A percentile compares a stretch with the other conserved stretches of the same genome.
phyloP scores from a whole-genome alignment of 257 asterid genomes.

The Penstemon davidsonii region DNA sequence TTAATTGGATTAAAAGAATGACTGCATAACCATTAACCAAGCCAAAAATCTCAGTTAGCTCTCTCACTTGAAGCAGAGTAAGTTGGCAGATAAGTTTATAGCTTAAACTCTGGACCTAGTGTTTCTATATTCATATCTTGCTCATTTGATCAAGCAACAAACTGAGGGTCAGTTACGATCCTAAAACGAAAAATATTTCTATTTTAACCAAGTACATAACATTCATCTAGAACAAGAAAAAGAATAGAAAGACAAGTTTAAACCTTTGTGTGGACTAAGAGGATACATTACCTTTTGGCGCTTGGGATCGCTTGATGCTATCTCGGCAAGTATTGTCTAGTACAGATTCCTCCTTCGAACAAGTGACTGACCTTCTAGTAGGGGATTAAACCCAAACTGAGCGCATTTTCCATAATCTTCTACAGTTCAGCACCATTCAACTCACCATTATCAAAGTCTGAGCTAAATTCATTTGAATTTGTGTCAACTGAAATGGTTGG shows the following conservation, averaged over 20 bases:
- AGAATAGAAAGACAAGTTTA: too few relatives aligned
- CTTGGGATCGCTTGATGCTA: slow-evolving; percentile 67
- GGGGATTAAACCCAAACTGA: too few relatives aligned
- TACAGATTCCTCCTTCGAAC: too few relatives aligned
- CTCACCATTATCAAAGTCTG: slow-evolving; percentile 77
- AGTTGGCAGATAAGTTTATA: slow-evolving; percentile 72
- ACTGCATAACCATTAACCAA: background rate
- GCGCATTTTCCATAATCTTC: slow-evolving; percentile 67
- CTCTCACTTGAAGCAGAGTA: slow-evolving; percentile 63
- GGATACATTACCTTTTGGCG: slow-evolving; percentile 55
- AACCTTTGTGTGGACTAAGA: too few relatives aligned
- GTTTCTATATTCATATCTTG: slow-evolving; percentile 68
- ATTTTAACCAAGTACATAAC: slow-evolving; percentile 8
- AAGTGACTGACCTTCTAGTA: too few relatives aligned
- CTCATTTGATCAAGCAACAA: slow-evolving; percentile 79
- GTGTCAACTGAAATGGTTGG: slow-evolving; percentile 53
- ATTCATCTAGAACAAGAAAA: background rate
- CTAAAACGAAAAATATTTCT: slow-evolving; percentile 31
- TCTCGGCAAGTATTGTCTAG: slow-evolving; percentile 50
- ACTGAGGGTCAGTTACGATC: slow-evolving; percentile 72
- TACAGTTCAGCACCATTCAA: slow-evolving; percentile 67
- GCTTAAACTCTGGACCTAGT: slow-evolving; percentile 77
- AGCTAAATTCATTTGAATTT: slow-evolving; percentile 24
- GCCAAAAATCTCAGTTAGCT: slow-evolving; percentile 13
- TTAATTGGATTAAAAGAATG: slow-evolving; percentile 3